These are phyloP conservation scores for Petrea volubilis DNA, from an alignment of 257 asterid species.

Conservation along the genomic window DNA sequence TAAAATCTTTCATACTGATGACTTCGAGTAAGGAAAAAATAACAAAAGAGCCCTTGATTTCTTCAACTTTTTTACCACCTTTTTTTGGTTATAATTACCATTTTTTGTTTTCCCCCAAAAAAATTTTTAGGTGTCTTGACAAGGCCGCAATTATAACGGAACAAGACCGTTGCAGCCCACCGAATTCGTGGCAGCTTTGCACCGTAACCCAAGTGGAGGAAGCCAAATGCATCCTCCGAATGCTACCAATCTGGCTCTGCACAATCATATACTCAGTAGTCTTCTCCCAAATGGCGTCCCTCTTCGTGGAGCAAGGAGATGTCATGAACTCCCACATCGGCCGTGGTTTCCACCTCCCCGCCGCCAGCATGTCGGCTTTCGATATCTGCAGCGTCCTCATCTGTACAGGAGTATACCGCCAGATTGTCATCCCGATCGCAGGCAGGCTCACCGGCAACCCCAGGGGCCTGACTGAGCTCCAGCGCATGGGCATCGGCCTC, in stretches of 20 bases:
- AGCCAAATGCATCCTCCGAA: conserved; percentile 69
- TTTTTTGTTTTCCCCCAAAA: not conserved
- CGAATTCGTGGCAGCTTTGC: conserved; percentile 64
- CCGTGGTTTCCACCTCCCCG: conserved; percentile 58
- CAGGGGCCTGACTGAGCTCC: conserved; percentile 71
- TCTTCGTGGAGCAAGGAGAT: conserved; percentile 79
- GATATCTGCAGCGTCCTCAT: conserved; percentile 69
- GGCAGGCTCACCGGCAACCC: conserved; percentile 46
- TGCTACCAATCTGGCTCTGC: conserved; percentile 80
- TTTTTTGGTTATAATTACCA: not conserved
- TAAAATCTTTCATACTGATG: conserved; percentile 60
- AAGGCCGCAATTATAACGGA: conserved; percentile 56
- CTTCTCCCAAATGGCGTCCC: conserved; percentile 86
- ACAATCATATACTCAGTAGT: conserved; percentile 74
- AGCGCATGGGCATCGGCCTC: conserved; percentile 82
- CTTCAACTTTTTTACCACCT: not conserved
- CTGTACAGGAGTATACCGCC: conserved; percentile 59
- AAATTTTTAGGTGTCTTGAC: conserved; percentile 49
- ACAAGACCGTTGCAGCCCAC: conserved; percentile 31
- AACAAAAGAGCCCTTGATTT: not conserved
- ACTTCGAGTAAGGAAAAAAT: conserved; percentile 40
- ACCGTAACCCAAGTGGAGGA: conserved; percentile 81
- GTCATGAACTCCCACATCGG: conserved; percentile 53
- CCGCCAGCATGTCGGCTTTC: conserved; percentile 84
- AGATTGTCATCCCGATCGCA: conserved; percentile 52